Percentiles rank a stretch among this genome's conserved stretches.
Conservation (phyloP, 2,329 filamentous ascomycete genomes). For the Teratosphaeria viscida region DNA sequence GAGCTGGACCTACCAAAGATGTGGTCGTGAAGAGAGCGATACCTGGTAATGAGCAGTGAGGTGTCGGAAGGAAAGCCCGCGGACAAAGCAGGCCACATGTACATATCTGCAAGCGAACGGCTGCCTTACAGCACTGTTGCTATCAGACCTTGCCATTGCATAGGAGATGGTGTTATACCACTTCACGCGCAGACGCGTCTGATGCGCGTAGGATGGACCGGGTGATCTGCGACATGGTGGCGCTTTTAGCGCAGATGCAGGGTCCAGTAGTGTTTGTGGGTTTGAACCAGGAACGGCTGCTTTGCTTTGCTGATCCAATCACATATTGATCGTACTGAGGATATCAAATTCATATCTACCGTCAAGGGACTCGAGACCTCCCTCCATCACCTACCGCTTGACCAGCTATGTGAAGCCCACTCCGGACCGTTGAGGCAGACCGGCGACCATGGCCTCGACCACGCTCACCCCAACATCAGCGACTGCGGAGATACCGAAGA, state of each 20-base stretch:
- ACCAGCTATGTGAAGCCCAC: not conserved
- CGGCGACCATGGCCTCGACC: slow-evolving; percentile 17
- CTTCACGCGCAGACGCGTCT: not conserved
- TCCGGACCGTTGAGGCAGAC: not conserved
- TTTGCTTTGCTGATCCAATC: not conserved
- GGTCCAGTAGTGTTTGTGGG: not conserved
- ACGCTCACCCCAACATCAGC: slow-evolving; percentile 30
- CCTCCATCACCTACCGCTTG: not conserved
- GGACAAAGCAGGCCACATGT: not conserved
- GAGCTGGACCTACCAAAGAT: no score
- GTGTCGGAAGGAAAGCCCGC: not conserved
- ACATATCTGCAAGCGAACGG: not conserved
- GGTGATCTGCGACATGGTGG: not conserved
- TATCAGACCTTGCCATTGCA: not conserved
- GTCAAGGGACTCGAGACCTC: no score
- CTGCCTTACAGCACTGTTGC: not conserved
- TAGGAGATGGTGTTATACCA: not conserved
- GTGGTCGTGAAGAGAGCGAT: not conserved
- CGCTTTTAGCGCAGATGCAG: not conserved
- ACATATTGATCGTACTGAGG: not conserved
- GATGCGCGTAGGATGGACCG: not conserved
- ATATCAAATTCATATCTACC: not conserved
- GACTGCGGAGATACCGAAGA: slow-evolving; percentile 32
- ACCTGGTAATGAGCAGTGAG: not conserved
- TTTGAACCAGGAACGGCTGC: not conserved